Evolutionary conservation across 2,329 filamentous ascomycete genomes (phyloP), one percentile per base, ranked within the genome.

Genomic region (Hymenoscyphus infarciens): DNA sequence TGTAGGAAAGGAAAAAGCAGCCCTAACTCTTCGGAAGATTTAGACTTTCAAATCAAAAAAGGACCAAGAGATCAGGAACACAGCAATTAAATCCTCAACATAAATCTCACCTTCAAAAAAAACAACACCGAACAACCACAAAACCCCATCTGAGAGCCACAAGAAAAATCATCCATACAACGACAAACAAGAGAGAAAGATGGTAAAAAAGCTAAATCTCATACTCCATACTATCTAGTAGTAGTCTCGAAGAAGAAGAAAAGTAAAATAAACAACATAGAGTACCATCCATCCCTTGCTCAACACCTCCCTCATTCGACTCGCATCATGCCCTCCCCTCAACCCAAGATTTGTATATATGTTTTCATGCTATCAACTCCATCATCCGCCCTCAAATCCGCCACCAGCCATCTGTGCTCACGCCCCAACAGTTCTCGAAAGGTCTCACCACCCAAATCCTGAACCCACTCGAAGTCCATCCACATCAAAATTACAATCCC

Each of bases 201-300:
- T 11, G 11, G 35, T 38, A 38, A 38, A 22, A 22, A 49, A 10
- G 45, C 45, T 49, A 52, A 52, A 52, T 52, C 45, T 52, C 45
- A 25, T 52, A 52, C 45, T 52, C 19, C 45, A 52, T 52, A 52
- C 45, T 52, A 52, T 52, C 45, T 52, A 52, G 45, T 52, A 22
- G n/a, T 52, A 22, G 8, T 52, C 19, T 52, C 45, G 42, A 22
- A 22, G n/a, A 52, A 52, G 22, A 52, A 52, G n/a, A n/a, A 52
- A 52, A 52, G 45, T 52, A 52, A 52, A 52, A 52, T 25, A 52
- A 52, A 52, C 45, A 52, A 52, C 45, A 52, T 52, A 49, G 42
- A 49, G 42, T 42, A n/a, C 39, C 16, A 42, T 42, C 39, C 42
- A 49, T 22, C 42, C 42, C 42, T 8, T 49, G 22, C 42, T 49